phyloP scores from a whole-genome alignment of 208 protist genomes.

The Trypanosoma theileri region DNA sequence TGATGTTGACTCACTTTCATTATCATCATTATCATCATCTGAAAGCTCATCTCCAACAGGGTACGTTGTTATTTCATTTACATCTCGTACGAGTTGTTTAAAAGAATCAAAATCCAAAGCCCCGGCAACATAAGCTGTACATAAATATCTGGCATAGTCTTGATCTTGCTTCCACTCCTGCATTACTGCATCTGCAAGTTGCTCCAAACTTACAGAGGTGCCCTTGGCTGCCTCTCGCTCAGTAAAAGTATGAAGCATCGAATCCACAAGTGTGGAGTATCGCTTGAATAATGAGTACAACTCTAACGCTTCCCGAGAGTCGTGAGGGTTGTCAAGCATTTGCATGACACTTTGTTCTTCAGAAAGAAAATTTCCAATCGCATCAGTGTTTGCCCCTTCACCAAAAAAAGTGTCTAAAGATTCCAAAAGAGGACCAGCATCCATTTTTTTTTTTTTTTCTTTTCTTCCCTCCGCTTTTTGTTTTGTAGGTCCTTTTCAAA shows the following conservation, averaged over 20 bases:
- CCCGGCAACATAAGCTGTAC: constrained; percentile 70
- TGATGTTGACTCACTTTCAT: not conserved
- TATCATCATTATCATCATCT: not conserved
- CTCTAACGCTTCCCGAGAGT: constrained; percentile 50
- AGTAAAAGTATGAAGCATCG: constrained; percentile 53
- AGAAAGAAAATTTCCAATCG: constrained; percentile 58
- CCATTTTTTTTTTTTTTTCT: constrained; percentile 12
- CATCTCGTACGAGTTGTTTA: constrained; percentile 58
- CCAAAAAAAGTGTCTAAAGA: constrained; percentile 72
- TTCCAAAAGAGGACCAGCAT: constrained; percentile 32
- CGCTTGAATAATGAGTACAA: constrained; percentile 56
- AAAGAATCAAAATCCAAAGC: constrained; percentile 76
- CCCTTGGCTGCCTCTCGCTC: constrained; percentile 13
- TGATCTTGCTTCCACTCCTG: constrained; percentile 42
- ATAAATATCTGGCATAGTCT: constrained; percentile 44
- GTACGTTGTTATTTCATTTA: constrained; percentile 50
- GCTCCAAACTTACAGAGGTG: constrained; percentile 21
- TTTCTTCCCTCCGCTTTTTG: not conserved
- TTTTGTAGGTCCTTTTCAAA: not conserved
- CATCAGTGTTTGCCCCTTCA: constrained; percentile 58
- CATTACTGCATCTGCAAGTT: constrained; percentile 50
- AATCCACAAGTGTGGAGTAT: constrained; percentile 57
- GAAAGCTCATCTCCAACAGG: constrained; percentile 29
- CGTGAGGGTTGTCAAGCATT: constrained; percentile 31
- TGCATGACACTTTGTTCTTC: constrained; percentile 40